Evolutionary conservation across 1,284 basidiomycete genomes (phyloP).

Genomic region (Fomitopsis betulina): DNA sequence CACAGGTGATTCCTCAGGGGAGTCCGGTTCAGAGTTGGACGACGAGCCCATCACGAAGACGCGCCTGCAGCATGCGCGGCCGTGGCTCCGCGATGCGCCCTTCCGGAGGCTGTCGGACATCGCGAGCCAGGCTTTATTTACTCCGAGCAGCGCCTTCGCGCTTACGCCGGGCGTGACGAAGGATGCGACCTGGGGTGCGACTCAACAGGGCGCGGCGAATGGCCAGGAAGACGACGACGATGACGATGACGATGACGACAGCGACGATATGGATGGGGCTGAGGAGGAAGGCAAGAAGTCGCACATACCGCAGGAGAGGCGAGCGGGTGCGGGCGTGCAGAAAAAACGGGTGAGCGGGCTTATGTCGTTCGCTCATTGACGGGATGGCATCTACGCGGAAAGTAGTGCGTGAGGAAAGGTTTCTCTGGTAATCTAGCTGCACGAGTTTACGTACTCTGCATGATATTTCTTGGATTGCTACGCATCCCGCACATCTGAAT

Average conservation of each 20-base stretch:
- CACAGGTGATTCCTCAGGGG: conserved; percentile 14
- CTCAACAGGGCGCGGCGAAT: too few relatives aligned
- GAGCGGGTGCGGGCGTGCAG: conserved; percentile 40
- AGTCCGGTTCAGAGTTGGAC: conserved; percentile 36
- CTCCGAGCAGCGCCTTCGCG: conserved; percentile 17
- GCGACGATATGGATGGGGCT: conserved; percentile 33
- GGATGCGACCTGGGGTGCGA: conserved; percentile 23
- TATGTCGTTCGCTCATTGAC: conserved; percentile 1
- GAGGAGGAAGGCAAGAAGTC: conserved; percentile 23
- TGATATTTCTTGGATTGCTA: background rate
- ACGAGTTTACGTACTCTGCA: background rate
- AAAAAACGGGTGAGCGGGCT: conserved; percentile 7
- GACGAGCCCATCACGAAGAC: conserved; percentile 1
- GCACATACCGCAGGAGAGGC: conserved; percentile 55
- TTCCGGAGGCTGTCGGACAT: conserved; percentile 52
- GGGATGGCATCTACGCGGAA: too few relatives aligned
- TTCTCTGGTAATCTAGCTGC: background rate
- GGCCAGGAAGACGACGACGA: conserved; percentile 34
- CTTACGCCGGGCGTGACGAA: conserved; percentile 20
- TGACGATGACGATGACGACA: conserved; percentile 29
- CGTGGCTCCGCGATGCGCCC: conserved; percentile 18
- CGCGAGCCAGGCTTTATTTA: conserved; percentile 40
- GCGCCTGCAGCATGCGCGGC: conserved; percentile 18
- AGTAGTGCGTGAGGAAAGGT: background rate
- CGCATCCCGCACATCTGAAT: background rate